Evolutionary conservation across 2,329 filamentous ascomycete species (phyloP), one percentile per base, ranked within the genome.

Genomic region (Fusarium dimerum): DNA sequence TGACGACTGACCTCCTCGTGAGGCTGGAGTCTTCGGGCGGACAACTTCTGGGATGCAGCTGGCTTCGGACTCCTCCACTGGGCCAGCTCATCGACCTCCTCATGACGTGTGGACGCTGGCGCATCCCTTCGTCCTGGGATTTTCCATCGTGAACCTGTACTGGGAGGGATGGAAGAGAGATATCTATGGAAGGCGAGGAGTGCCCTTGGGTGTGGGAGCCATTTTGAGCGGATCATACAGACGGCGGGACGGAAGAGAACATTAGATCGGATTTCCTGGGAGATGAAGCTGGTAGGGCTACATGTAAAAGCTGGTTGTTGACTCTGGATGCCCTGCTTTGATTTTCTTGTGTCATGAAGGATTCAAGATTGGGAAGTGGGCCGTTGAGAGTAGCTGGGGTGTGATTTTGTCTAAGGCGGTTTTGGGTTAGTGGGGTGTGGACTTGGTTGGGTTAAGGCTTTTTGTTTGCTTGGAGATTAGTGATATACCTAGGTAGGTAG

Each of bases 211-310:
- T 50, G 53, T 55, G 60, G 53, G 41, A 62, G 58, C 66, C 65
- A 67, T 68, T 48, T 58, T 30, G 55, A 63, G 54, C 65, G 58
- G 50, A 64, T 68, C 68, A 71, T 71, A 51, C 61, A 57, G 63
- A 56, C 61, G 56, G 55, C 40, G 29, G 50, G 34, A 18, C 48
- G 48, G 53, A 47, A 47, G 43, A 30, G 47, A 50, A 49, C 63
- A 66, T 66, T 55, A 46, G 50, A 50, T 16, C 36, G 17, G 15
- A 17, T 17, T 40, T 47, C n/a, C n/a, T n/a, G n/a, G n/a, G n/a
- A n/a, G n/a, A n/a, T 41, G 13, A 42, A 18, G n/a, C 20, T 26
- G 20, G n/a, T n/a, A n/a, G n/a, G n/a, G n/a, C n/a, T n/a, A n/a
- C n/a, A 26, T 26, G 20, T 26, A 26, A 26, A 26, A 26, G 5